These are phyloP conservation scores for Botryosphaeria dothidea DNA, from an alignment of 2,329 filamentous ascomycete species.

Conservation along the genomic window DNA sequence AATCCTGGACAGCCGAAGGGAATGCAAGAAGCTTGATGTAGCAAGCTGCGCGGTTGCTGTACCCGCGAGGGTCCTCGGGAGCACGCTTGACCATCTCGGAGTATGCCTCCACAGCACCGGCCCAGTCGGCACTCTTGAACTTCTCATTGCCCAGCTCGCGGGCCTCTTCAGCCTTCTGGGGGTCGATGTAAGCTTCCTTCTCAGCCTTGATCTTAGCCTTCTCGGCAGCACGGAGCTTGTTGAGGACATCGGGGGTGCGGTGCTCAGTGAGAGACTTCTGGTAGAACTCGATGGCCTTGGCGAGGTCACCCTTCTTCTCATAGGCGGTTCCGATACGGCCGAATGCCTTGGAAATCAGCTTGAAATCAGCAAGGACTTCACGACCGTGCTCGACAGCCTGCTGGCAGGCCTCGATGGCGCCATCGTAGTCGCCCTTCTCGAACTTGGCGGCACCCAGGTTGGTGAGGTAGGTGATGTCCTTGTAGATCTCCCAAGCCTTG, in stretches of 20 bases:
- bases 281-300: conserved; percentile 83
- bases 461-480: conserved; percentile 97
- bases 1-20: conserved; percentile 90
- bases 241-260: conserved; percentile 89
- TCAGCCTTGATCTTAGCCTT: conserved; percentile 78
- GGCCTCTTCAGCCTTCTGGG: conserved; percentile 90
- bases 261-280: conserved; percentile 94
- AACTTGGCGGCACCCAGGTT: conserved; percentile 93
- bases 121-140: conserved; percentile 97
- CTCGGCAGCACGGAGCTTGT: conserved; percentile 88
- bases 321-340: conserved; percentile 92
- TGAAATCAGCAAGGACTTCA: conserved; percentile 90
- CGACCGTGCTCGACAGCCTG: conserved; percentile 90
- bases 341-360: conserved; percentile 95
- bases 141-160: conserved; percentile 93
- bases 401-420: conserved; percentile 81
- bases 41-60: conserved; percentile 95
- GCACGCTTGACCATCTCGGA: conserved; percentile 95
- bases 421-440: conserved; percentile 93
- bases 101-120: conserved; percentile 90
- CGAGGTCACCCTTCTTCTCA: conserved; percentile 82
- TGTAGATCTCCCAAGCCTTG: conserved; percentile 91
- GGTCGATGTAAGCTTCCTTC: conserved; percentile 81
- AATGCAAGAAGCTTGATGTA: conserved; percentile 97
- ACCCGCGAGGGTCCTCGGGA: conserved; percentile 88